Evolutionary conservation across 129 eudicot species (phyloP).

Genomic region (Rutidosis leptorrhynchoides): DNA sequence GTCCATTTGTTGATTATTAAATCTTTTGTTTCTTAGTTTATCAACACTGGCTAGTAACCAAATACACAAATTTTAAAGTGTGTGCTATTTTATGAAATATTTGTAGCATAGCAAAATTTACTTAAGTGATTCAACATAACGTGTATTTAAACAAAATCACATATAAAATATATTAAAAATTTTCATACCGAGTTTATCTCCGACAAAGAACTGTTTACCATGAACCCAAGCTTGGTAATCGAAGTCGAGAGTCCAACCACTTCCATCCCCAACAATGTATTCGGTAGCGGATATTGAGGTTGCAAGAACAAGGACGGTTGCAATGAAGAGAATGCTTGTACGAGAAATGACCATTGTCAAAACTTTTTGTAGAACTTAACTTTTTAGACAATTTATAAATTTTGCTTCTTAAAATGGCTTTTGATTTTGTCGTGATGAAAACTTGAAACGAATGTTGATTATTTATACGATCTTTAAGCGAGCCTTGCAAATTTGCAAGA

Average conservation of each 20-base stretch:
- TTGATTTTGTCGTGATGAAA: constrained; percentile 4
- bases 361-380: neutral
- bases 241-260: constrained; percentile 28
- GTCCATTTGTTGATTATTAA: no score
- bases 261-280: constrained; percentile 29
- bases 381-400: neutral
- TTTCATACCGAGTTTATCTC: constrained; percentile 1
- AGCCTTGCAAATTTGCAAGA: neutral
- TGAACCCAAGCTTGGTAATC: constrained; percentile 10
- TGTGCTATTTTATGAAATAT: no score
- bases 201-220: neutral
- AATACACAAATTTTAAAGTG: no score
- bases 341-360: constrained; percentile 12
- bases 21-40: no score
- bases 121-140: no score
- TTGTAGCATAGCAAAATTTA: no score
- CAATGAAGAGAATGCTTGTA: constrained; percentile 1
- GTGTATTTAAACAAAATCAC: no score
- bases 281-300: constrained; percentile 28
- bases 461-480: constrained; percentile 4
- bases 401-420: neutral
- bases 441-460: neutral
- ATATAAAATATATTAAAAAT: neutral
- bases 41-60: no score
- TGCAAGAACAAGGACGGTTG: constrained; percentile 13